Evolutionary conservation across 768 basidiomycete genomes (phyloP), one percentile per base, ranked within the genome.

Genomic region (Pholiota microspora): DNA sequence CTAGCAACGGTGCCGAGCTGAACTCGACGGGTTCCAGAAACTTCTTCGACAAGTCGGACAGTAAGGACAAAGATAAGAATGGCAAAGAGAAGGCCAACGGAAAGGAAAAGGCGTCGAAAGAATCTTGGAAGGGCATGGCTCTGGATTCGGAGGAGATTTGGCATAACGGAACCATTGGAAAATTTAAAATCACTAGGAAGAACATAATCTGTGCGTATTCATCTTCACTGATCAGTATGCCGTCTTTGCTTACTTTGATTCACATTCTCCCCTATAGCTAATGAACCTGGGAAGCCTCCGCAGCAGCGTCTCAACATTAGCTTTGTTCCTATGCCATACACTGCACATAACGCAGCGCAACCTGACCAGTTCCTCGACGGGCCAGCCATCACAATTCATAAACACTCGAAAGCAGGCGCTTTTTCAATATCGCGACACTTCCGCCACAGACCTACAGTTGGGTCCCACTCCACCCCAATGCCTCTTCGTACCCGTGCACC

Each of bases 341-440:
- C 71, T n/a, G 68, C 67, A 34, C 61, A 63, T 44, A 60, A 54
- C 12, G 52, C 55, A 28, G 55, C 61, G 4, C 76, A 74, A 31
- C 70, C 67, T 5, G 70, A 51, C 18, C 40, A 23, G 21, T 38
- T 34, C 25, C 35, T 68, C 28, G 77, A 76, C 29, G 86, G 88
- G 1, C 88, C 89, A 0, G 73, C 76, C 21, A 77, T 82, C 29
- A 84, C 87, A 51, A 82, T 93, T 28, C 92, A 93, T 69, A 89
- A 89, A 60, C 91, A 93, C 64, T 89, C 91, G 0, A 83, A 87
- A 51, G 86, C 87, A 3, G 71, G 81, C 27, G 91, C 88, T 0
- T 92, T 91, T 69, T 91, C 90, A 0, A 81, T 93, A 45, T 85
- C 86, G 67, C 82, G 91, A 23, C 80, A 82, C 52, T 83, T 86